Percentiles rank a stretch among this genome's conserved stretches.
Conservation (phyloP, 495 filamentous ascomycete genomes). For the Astrothelium macrocarpum region DNA sequence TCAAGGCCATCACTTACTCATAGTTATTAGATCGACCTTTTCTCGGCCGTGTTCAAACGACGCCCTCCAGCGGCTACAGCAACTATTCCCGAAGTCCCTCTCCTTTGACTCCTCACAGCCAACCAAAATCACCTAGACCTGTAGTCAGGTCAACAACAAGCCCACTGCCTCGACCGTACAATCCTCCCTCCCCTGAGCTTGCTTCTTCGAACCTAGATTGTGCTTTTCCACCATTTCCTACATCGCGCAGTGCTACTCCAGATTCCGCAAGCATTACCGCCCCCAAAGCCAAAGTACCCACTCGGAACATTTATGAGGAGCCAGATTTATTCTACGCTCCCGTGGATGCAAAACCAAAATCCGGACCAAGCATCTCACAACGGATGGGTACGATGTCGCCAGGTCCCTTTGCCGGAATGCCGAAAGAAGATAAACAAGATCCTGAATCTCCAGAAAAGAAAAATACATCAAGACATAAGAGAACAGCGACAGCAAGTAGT, state of each 20-base stretch:
- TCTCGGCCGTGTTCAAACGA: conserved; percentile 40
- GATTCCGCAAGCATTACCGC: conserved; percentile 31
- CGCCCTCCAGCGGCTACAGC: conserved; percentile 50
- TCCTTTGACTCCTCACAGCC: conserved; percentile 28
- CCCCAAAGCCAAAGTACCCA: neutral
- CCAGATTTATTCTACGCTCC: neutral
- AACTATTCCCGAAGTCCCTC: conserved; percentile 46
- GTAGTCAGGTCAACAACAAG: conserved; percentile 38
- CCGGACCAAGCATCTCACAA: neutral
- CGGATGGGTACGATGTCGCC: conserved; percentile 4
- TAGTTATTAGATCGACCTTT: conserved; percentile 23
- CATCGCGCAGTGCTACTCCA: conserved; percentile 36
- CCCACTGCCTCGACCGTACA: conserved; percentile 30
- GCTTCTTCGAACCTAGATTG: conserved; percentile 44
- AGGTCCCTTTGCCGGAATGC: neutral
- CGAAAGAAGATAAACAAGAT: conserved; percentile 1
- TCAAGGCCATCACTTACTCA: conserved; percentile 20
- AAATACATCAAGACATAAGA: conserved; percentile 34
- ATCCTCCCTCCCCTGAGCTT: conserved; percentile 34
- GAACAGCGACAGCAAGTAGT: conserved; percentile 21
- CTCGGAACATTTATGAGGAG: neutral
- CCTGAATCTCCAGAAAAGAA: conserved; percentile 22
- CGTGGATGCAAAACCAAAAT: neutral
- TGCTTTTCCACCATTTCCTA: conserved; percentile 54
- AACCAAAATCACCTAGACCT: conserved; percentile 36